A percentile compares a stretch with the other conserved stretches of the same genome.
phyloP scores from a whole-genome alignment of 2,329 filamentous ascomycete genomes.

The Sphaerulina musiva region DNA sequence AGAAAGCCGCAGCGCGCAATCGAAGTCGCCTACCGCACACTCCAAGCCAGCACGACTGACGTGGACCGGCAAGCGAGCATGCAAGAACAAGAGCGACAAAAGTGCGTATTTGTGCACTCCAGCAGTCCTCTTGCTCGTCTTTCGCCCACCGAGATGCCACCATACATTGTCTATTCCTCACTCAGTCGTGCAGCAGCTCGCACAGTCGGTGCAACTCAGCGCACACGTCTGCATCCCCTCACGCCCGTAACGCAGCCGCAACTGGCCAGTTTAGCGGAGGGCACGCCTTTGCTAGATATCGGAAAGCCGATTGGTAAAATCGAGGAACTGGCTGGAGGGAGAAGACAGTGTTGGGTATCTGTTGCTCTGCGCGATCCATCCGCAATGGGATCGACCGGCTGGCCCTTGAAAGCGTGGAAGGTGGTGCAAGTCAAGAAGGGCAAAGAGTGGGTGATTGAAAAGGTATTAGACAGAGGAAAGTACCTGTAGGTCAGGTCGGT shows the following conservation, averaged over 20 bases:
- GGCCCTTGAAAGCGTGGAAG: constrained; percentile 66
- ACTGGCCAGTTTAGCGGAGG: constrained; percentile 70
- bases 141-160: constrained; percentile 67
- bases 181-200: constrained; percentile 61
- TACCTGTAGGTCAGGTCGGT: no score
- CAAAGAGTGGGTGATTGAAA: constrained; percentile 68
- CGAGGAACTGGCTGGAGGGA: constrained; percentile 42
- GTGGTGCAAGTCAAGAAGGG: constrained; percentile 70
- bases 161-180: constrained; percentile 81
- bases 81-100: constrained; percentile 48
- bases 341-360: constrained; percentile 70
- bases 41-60: constrained; percentile 57
- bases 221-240: constrained; percentile 81
- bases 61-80: constrained; percentile 20
- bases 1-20: constrained; percentile 77
- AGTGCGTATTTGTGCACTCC: constrained; percentile 80
- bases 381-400: constrained; percentile 15
- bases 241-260: constrained; percentile 71
- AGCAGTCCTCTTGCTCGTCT: constrained; percentile 67
- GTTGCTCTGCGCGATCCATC: constrained; percentile 53
- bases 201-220: constrained; percentile 47
- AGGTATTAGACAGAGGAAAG: constrained; percentile 34
- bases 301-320: constrained; percentile 90
- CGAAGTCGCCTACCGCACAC: constrained; percentile 83
- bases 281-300: constrained; percentile 74